These are phyloP conservation scores for Plicaturopsis crispa DNA, from an alignment of 768 basidiomycete genomes.

Conservation along the genomic window DNA sequence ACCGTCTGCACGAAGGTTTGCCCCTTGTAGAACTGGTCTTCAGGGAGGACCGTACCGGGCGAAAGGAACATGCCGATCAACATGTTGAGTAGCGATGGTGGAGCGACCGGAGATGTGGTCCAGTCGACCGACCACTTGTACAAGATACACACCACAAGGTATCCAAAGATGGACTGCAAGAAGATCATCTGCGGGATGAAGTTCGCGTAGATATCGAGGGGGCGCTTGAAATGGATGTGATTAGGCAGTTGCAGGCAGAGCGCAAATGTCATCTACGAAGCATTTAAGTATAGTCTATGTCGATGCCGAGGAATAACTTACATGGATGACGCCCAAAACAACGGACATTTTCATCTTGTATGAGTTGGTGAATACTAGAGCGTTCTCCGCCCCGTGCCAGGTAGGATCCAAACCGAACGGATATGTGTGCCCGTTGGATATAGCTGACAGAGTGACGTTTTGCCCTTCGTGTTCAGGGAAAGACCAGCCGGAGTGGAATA, in stretches of 20 bases:
- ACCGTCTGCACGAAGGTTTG: constrained; percentile 81
- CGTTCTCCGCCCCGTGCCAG: constrained; percentile 93
- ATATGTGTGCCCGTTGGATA: constrained; percentile 66
- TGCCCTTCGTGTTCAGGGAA: constrained; percentile 45
- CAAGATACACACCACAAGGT: constrained; percentile 87
- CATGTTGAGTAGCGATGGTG: constrained; percentile 93
- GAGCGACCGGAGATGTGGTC: constrained; percentile 55
- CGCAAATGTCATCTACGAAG: constrained; percentile 91
- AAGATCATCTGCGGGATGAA: constrained; percentile 98
- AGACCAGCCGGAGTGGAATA: constrained; percentile 86
- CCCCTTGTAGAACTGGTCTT: constrained; percentile 73
- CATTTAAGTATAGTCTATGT: constrained; percentile 3
- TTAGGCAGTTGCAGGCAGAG: constrained; percentile 94
- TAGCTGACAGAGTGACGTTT: constrained; percentile 39
- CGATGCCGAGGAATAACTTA: constrained; percentile 30
- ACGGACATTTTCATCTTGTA: constrained; percentile 99
- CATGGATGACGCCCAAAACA: constrained; percentile 92
- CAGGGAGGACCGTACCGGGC: constrained; percentile 70
- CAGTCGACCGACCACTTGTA: constrained; percentile 98
- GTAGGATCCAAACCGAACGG: constrained; percentile 90
- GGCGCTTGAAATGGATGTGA: constrained; percentile 87
- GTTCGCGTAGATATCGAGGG: constrained; percentile 83
- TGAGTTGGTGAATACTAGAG: constrained; percentile 91
- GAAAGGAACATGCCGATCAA: constrained; percentile 94
- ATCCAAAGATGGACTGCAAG: constrained; percentile 96